Percentiles rank a stretch among this genome's conserved stretches.
Conservation (phyloP, 2,329 filamentous ascomycete genomes). For the Diaporthe vaccinii region DNA sequence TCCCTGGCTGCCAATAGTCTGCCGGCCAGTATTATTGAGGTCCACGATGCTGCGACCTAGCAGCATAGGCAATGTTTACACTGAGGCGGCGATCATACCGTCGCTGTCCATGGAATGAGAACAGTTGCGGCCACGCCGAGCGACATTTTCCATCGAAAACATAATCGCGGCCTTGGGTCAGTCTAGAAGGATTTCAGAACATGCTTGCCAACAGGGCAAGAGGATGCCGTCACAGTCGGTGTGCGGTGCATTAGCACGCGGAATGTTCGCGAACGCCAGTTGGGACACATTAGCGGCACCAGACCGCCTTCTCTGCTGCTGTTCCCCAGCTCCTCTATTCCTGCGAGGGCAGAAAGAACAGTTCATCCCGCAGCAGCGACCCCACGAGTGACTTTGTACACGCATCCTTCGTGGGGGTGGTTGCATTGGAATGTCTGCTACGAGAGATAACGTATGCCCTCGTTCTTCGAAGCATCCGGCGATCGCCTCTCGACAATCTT, state of each 20-base stretch:
- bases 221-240: slow-evolving; percentile 16
- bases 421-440: slow-evolving; percentile 28
- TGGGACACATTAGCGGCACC: slow-evolving; percentile 32
- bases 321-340: slow-evolving; percentile 25
- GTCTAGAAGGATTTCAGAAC: slow-evolving; percentile 22
- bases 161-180: not conserved
- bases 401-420: slow-evolving; percentile 33
- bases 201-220: slow-evolving; percentile 14
- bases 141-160: not conserved
- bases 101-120: slow-evolving; percentile 29
- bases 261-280: slow-evolving; percentile 18
- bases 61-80: slow-evolving; percentile 28
- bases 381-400: slow-evolving; percentile 29
- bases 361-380: slow-evolving; percentile 30
- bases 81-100: slow-evolving; percentile 36
- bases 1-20: slow-evolving; percentile 38
- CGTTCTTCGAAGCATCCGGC: slow-evolving; percentile 28
- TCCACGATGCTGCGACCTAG: slow-evolving; percentile 38
- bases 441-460: slow-evolving; percentile 27
- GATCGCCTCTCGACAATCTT: slow-evolving; percentile 33
- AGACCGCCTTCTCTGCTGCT: slow-evolving; percentile 30
- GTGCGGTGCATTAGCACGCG: slow-evolving; percentile 15
- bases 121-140: slow-evolving; percentile 39
- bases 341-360: slow-evolving; percentile 31
- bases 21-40: slow-evolving; percentile 30